Base-by-base conservation (phyloP, 1,284 basidiomycete species). In the Ceratobasidium sp. region DNA sequence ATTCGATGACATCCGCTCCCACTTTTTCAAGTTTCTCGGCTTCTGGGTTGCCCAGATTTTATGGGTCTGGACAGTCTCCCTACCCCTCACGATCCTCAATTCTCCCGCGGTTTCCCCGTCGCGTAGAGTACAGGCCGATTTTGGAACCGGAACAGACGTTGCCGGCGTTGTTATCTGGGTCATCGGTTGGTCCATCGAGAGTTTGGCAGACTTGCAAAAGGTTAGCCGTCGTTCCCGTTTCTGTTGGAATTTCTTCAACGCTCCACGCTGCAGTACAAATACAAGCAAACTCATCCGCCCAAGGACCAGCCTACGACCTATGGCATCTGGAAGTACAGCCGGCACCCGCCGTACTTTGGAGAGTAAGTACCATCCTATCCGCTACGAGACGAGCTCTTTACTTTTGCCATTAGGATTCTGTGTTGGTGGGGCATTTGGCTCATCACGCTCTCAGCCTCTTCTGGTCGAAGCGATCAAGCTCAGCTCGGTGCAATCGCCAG, bases 381-480 rank as follows among this genome's bases (percentile, higher is more conserved):
- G 5, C 31, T 27, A 19, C 6, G n/a, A 14, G 16, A 29, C 56
- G 1, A 11, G 22, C n/a, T 24, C 16, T n/a, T 66, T 16, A 68
- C 41, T 16, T 46, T 16, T 27, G 2, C 16, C 61, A 78, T 37
- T 74, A 88, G 88, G 79, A 91, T 92, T 75, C 79, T 89, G 56
- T 88, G 90, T 76, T 91, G 90, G 87, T 91, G 90, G 89, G 90
- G 90, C 1, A 86, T 92, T 27, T 92, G 89, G 88, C 84, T 87
- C 24, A 81, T 91, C 1, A 87, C 86, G 74, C 81, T 91, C 22
- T 88, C 89, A 6, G 88, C 89, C 0, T 85, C 86, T 1, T 85
- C 81, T 5, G 84, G 88, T 65, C 86, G 86, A 14, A 77, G 77
- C 11, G 80, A 81, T 1, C 82, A 85, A 8, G 82, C 86, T 1